Evolutionary conservation across 257 asterid genomes (phyloP).

Genomic region (Salvia hispanica): DNA sequence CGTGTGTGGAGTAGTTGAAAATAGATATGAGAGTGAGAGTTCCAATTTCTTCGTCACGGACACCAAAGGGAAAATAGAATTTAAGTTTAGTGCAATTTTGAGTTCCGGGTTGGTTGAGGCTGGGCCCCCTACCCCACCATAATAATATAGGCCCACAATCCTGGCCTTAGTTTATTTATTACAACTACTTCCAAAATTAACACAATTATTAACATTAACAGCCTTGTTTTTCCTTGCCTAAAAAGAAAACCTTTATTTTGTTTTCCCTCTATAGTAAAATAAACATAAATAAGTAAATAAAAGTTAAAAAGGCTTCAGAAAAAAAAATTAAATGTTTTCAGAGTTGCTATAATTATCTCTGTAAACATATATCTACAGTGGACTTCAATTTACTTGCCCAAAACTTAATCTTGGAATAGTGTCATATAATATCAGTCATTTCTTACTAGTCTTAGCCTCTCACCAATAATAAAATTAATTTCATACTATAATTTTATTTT

Average conservation of each 20-base stretch:
- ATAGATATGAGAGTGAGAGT: not conserved
- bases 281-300: too few species aligned
- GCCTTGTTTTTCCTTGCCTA: not conserved
- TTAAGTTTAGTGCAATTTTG: constrained; percentile 41
- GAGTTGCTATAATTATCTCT: too few species aligned
- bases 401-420: too few species aligned
- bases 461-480: too few species aligned
- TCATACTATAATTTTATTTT: too few species aligned
- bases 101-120: constrained; percentile 47
- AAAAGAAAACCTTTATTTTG: not conserved
- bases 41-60: constrained; percentile 43
- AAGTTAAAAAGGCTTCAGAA: too few species aligned
- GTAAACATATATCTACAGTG: too few species aligned
- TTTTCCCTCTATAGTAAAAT: too few species aligned
- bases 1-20: not conserved
- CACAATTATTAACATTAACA: not conserved
- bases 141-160: constrained; percentile 14
- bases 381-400: too few species aligned
- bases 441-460: too few species aligned
- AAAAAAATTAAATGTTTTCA: too few species aligned
- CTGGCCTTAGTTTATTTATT: constrained; percentile 7
- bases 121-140: constrained; percentile 31
- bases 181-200: constrained; percentile 16
- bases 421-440: too few species aligned
- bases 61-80: constrained; percentile 39